phyloP scores from a whole-genome alignment of 2,329 filamentous ascomycete species.

The Cryphonectria naterciae region DNA sequence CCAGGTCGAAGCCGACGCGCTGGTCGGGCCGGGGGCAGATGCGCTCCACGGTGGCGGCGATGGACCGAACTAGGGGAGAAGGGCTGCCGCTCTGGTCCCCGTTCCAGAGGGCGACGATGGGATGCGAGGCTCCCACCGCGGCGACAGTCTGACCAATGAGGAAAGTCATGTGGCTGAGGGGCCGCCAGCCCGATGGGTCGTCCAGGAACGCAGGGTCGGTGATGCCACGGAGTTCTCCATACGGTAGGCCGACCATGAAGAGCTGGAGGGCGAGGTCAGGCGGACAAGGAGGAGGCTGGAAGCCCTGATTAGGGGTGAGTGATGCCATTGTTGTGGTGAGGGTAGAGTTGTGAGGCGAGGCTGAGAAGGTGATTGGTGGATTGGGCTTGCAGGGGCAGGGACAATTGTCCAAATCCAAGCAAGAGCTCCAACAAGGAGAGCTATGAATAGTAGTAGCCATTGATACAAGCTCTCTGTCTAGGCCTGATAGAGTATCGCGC shows the following conservation, averaged over 20 bases:
- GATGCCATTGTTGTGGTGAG: background rate
- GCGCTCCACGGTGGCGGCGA: background rate
- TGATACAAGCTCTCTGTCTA: too few relatives aligned
- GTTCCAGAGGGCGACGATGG: background rate
- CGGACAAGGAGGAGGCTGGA: background rate
- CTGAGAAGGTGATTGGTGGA: too few relatives aligned
- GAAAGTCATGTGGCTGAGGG: too few relatives aligned
- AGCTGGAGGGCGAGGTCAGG: background rate
- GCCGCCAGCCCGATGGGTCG: background rate
- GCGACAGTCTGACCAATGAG: background rate
- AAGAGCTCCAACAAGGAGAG: too few relatives aligned
- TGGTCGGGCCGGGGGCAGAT: background rate
- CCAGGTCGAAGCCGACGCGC: background rate
- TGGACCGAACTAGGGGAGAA: background rate
- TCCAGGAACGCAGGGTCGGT: background rate
- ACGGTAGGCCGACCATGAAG: background rate
- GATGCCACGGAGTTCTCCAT: background rate
- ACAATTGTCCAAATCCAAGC: too few relatives aligned
- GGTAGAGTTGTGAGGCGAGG: too few relatives aligned
- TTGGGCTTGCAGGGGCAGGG: too few relatives aligned
- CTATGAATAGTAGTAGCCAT: too few relatives aligned
- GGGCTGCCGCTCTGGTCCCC: background rate
- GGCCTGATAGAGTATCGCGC: too few relatives aligned
- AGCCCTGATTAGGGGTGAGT: background rate
- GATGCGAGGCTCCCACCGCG: background rate